phyloP scores from a whole-genome alignment of 1,284 basidiomycete species.

The Lignosus rhinocerotis region DNA sequence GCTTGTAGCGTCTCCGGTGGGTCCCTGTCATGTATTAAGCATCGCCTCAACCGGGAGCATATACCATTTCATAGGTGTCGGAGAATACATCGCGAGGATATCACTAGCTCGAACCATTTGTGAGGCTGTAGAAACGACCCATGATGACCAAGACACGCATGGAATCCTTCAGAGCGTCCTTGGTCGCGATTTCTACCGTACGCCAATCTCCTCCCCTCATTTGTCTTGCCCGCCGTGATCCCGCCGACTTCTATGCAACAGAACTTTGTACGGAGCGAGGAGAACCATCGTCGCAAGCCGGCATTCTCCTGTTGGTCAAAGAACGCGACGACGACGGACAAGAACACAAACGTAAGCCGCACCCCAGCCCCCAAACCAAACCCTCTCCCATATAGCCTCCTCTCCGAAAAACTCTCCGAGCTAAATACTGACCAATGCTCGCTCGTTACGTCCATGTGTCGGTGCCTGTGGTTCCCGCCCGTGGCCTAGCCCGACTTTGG shows the following conservation, averaged over 20 bases:
- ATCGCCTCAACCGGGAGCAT: not conserved
- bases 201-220: conserved; percentile 4
- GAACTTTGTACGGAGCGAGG: conserved; percentile 28
- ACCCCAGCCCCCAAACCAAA: not conserved
- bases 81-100: conserved; percentile 43
- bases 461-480: conserved; percentile 1
- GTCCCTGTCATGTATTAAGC: not conserved
- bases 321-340: conserved; percentile 37
- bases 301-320: conserved; percentile 49
- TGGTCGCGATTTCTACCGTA: conserved; percentile 28
- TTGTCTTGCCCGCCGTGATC: not conserved
- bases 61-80: conserved; percentile 35
- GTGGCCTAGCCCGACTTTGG: conserved; percentile 59
- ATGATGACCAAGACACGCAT: conserved; percentile 31
- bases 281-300: conserved; percentile 34
- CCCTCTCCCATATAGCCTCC: not conserved
- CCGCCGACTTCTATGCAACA: conserved; percentile 6
- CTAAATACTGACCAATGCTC: not conserved
- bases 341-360: conserved; percentile 24
- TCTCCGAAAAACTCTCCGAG: not conserved
- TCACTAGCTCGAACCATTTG: conserved; percentile 38
- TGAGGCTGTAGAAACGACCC: conserved; percentile 28
- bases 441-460: not conserved
- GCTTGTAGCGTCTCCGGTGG: conserved; percentile 73
- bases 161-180: conserved; percentile 32